phyloP scores from a whole-genome alignment of 2,329 filamentous ascomycete genomes.

The Aaosphaeria arxii region DNA sequence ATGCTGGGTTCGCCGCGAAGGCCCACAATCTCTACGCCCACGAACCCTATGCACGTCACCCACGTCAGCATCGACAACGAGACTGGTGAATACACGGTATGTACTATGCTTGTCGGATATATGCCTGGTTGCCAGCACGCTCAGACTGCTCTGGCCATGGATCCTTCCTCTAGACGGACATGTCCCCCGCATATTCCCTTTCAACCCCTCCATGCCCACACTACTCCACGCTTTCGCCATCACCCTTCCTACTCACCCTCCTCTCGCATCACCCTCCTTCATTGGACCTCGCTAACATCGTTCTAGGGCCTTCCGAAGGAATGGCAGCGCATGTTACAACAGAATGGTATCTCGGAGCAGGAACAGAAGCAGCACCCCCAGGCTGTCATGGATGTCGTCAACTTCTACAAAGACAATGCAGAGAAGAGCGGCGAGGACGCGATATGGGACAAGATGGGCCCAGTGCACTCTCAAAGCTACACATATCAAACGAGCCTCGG shows the following conservation, averaged over 20 bases:
- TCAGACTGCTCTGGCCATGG: not conserved
- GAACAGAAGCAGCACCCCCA: conserved; percentile 95
- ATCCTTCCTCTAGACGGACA: not conserved
- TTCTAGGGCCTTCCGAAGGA: conserved; percentile 86
- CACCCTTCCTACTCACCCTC: conserved; percentile 4
- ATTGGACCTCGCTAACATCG: conserved; percentile 13
- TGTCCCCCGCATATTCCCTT: not conserved
- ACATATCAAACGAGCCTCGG: conserved; percentile 36
- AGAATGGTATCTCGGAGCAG: conserved; percentile 93
- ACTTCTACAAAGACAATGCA: conserved; percentile 94
- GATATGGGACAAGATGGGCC: conserved; percentile 93
- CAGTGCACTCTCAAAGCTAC: conserved; percentile 63
- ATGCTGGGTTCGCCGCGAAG: conserved; percentile 69
- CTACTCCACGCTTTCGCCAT: not conserved
- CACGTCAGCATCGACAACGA: conserved; percentile 97
- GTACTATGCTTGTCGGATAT: conserved; percentile 18
- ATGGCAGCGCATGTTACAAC: conserved; percentile 94
- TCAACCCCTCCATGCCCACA: not conserved
- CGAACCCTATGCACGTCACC: conserved; percentile 96
- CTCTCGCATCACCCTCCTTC: conserved; percentile 1
- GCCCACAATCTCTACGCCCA: conserved; percentile 92
- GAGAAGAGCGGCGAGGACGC: conserved; percentile 78
- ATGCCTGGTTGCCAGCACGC: not conserved
- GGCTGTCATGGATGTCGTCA: conserved; percentile 91
- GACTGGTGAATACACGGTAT: conserved; percentile 92